Evolutionary conservation across 768 basidiomycete species (phyloP).

Genomic region (Galerina sulciceps): DNA sequence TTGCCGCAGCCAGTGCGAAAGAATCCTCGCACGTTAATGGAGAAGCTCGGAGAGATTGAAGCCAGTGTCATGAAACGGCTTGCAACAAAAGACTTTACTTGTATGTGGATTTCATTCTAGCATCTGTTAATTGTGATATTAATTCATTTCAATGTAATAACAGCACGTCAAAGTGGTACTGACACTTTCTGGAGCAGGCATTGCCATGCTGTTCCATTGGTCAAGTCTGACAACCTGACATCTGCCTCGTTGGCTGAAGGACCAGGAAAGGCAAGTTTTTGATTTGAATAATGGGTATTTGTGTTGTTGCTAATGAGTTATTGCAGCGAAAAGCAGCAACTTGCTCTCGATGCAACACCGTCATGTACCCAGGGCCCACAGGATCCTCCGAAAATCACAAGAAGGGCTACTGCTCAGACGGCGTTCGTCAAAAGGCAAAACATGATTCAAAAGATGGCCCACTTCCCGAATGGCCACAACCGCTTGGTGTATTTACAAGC

Average conservation of each 20-base stretch:
- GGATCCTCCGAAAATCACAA: background rate
- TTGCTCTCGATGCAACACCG: slow-evolving; percentile 5
- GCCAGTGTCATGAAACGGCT: background rate
- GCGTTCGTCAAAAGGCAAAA: background rate
- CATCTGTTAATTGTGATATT: background rate
- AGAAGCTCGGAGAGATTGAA: background rate
- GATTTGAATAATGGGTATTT: too few species aligned
- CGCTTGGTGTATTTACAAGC: background rate
- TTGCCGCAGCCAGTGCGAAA: background rate
- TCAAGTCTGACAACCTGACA: background rate
- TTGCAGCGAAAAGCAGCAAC: background rate
- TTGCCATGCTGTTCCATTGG: background rate
- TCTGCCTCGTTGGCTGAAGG: too few species aligned
- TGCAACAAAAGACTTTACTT: background rate
- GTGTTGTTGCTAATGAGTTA: too few species aligned
- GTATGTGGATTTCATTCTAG: background rate
- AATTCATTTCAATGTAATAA: background rate
- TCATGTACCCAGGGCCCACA: slow-evolving; percentile 7
- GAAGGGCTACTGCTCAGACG: background rate
- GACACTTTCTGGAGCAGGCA: background rate
- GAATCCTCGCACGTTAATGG: slow-evolving; percentile 4
- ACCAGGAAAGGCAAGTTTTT: too few species aligned
- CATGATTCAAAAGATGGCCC: background rate
- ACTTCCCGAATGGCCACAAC: background rate
- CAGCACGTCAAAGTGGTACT: background rate